Conservation (phyloP, 2,329 filamentous ascomycete species). For the Paracorniculantispora psalliotae region DNA sequence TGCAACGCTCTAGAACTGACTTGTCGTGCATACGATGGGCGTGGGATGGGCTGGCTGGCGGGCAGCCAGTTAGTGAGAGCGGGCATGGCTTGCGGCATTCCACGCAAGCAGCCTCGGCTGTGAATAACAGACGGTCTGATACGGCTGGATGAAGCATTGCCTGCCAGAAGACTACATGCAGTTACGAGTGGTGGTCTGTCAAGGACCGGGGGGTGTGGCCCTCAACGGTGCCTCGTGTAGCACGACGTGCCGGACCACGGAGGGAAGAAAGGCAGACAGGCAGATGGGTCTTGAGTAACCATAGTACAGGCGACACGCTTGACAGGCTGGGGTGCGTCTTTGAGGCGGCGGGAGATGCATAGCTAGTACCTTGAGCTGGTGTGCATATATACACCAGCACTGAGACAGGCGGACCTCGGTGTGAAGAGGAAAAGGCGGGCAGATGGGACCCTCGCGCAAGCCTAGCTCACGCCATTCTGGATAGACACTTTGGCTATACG, state of each 20-base stretch:
- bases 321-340: background rate
- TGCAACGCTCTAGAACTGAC: background rate
- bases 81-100: too few species aligned
- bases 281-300: background rate
- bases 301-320: background rate
- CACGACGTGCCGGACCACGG: background rate
- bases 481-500: background rate
- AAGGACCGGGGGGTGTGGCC: background rate
- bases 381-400: background rate
- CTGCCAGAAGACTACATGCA: too few species aligned
- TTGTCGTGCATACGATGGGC: background rate
- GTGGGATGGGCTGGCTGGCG: background rate
- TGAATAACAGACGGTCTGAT: too few species aligned
- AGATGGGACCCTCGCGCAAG: too few species aligned
- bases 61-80: too few species aligned
- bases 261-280: background rate
- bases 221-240: background rate
- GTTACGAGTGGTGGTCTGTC: background rate
- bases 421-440: too few species aligned
- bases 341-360: background rate
- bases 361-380: background rate
- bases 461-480: background rate
- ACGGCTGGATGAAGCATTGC: too few species aligned
- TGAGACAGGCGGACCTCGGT: too few species aligned
- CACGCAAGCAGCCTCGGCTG: too few species aligned